Evolutionary conservation across 331 rosid species (phyloP).

Genomic region (Arachis monticola): DNA sequence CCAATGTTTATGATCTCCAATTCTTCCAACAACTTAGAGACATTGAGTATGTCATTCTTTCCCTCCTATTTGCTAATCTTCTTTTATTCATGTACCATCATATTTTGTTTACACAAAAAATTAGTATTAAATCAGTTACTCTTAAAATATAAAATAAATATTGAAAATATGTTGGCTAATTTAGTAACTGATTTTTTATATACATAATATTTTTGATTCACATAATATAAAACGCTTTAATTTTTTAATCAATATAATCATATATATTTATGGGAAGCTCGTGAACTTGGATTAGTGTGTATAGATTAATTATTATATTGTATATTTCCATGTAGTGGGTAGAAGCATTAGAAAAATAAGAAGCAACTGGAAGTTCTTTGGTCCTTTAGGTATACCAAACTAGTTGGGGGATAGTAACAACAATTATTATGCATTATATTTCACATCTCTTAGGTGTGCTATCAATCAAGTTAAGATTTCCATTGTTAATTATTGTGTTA

Average conservation of each 20-base stretch:
- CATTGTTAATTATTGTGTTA: background rate
- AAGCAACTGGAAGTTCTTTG: background rate
- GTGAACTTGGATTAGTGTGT: background rate
- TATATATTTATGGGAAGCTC: background rate
- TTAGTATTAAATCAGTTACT: too few species aligned
- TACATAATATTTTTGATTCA: too few species aligned
- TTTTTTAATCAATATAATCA: too few species aligned
- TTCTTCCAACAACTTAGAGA: constrained; percentile 87
- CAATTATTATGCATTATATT: background rate
- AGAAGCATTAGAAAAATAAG: background rate
- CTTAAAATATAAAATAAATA: too few species aligned
- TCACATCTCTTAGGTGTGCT: background rate
- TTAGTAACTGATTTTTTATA: too few species aligned
- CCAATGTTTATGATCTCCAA: constrained; percentile 81
- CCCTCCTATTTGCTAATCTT: background rate
- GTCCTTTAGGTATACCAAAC: constrained; percentile 35
- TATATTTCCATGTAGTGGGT: constrained; percentile 7
- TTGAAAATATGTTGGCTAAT: too few species aligned
- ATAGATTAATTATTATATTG: constrained; percentile 5
- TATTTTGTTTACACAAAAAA: too few species aligned
- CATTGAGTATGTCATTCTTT: constrained; percentile 62
- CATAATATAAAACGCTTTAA: too few species aligned
- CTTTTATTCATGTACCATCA: too few species aligned
- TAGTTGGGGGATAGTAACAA: background rate
- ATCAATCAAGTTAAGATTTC: background rate